These are phyloP conservation scores for Fusarium buxicola DNA, from an alignment of 2,329 filamentous ascomycete genomes.

Conservation along the genomic window DNA sequence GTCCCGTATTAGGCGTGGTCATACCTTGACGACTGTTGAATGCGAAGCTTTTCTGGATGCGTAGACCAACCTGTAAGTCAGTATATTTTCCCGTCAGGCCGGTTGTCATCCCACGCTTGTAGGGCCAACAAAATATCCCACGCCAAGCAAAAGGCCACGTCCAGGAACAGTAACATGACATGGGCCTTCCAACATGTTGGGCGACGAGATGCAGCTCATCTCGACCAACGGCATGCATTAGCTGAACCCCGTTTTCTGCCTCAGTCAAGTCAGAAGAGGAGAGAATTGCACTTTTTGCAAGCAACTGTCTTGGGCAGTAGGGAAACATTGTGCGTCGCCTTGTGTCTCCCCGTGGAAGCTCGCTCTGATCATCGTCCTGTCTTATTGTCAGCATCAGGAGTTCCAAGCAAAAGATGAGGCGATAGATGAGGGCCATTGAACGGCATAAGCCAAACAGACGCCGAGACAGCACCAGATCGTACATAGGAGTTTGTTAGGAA, in stretches of 20 bases:
- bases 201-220: not conserved
- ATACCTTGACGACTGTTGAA: not conserved
- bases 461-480: slow-evolving; percentile 7
- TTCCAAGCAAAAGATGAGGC: slow-evolving; percentile 7
- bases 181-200: slow-evolving; percentile 2
- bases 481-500: slow-evolving; percentile 19
- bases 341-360: too few species aligned
- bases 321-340: not conserved
- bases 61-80: not conserved
- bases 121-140: slow-evolving; percentile 4
- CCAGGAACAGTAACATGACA: slow-evolving; percentile 4
- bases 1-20: not conserved
- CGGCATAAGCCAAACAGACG: slow-evolving; percentile 8
- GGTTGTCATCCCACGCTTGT: slow-evolving; percentile 11
- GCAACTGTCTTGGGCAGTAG: slow-evolving; percentile 4
- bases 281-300: not conserved
- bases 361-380: not conserved
- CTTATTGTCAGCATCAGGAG: slow-evolving; percentile 2
- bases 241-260: not conserved
- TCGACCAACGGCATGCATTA: not conserved
- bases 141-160: slow-evolving; percentile 9
- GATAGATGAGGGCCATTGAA: slow-evolving; percentile 2
- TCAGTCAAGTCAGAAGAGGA: not conserved
- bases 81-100: slow-evolving; percentile 4
- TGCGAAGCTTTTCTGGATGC: not conserved